phyloP scores from a whole-genome alignment of 805 yeast species.

The Martiniozyma abietophila region DNA sequence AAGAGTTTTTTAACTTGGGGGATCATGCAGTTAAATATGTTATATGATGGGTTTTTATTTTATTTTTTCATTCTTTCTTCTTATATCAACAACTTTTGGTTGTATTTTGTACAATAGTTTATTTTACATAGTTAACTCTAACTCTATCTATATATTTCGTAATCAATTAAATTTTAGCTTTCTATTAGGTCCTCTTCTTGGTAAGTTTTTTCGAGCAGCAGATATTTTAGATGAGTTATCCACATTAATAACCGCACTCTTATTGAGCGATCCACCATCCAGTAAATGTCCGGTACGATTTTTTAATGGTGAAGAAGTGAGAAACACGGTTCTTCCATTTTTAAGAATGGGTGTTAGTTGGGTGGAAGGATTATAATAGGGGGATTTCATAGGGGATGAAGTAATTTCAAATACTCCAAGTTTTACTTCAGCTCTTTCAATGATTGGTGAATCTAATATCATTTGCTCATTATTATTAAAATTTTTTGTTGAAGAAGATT shows the following conservation, averaged over 20 bases:
- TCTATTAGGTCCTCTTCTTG: no score
- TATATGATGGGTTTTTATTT: no score
- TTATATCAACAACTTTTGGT: no score
- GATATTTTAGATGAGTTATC: no score
- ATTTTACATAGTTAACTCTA: background rate
- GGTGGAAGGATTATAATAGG: no score
- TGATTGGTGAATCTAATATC: slow-evolving; percentile 3
- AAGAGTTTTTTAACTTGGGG: slow-evolving; percentile 4
- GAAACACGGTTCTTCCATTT: no score
- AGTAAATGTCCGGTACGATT: background rate
- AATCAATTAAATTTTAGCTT: slow-evolving; percentile 16
- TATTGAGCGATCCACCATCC: background rate
- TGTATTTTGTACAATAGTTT: background rate
- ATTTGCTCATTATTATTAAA: background rate
- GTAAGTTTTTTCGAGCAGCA: no score
- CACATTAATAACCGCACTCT: no score
- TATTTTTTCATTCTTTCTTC: no score
- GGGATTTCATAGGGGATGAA: slow-evolving; percentile 16
- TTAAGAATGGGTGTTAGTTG: no score
- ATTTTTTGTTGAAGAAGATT: background rate
- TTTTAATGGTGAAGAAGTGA: background rate
- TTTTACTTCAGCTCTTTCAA: slow-evolving; percentile 10
- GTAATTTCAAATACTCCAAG: slow-evolving; percentile 13
- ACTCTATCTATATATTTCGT: no score
- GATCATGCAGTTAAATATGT: no score